Base-by-base conservation (phyloP, 805 yeast species). In the Saccharomycopsis schoenii region DNA sequence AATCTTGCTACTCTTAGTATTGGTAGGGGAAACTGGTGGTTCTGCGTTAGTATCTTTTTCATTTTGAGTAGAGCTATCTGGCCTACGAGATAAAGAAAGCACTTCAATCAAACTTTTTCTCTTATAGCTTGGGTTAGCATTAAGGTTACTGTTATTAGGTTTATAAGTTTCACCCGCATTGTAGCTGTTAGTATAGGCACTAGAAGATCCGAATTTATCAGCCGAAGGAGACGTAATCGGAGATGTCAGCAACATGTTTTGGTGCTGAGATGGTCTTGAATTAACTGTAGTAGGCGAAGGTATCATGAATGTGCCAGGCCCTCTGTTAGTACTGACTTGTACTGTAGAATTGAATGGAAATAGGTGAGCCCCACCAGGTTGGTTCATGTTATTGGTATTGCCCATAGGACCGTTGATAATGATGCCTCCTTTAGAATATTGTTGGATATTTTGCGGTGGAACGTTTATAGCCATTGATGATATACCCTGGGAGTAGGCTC, bases 101-200 rank as follows among this genome's bases (percentile, higher is more conserved):
- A 52, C 12, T 24, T 52, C 57, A 21, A 42, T 34, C 50, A 61
- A 54, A 19, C 56, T 43, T 19, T 42, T 58, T 24, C 55, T 37
- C 34, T 42, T 41, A 21, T 37, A 37, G 10, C 10, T 37, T 37
- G 52, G 8, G 9, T 47, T 19, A 8, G 52, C 2, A 25, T 34
- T 21, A 4, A 8, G 14, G 34, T 6, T 29, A 29, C 6, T 29
- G 34, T 29, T 29, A 42, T 11, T 42, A 19, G 60, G 50, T 9
- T 19, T 63, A 39, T 56, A 47, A 2, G 65, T 41, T 25, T 62
- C 65, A 3, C 65, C 65, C 17, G 65, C 65, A 2, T 19, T 36
- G 25, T 37, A 54, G 40, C 65, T 61, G 37, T 59, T 60, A 29
- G 39, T 59, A 52, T 63, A 63, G 12, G 64, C 65, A 1, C 65